These are phyloP conservation scores for Suillus sp. DNA, from an alignment of 768 basidiomycete genomes.

Conservation along the genomic window DNA sequence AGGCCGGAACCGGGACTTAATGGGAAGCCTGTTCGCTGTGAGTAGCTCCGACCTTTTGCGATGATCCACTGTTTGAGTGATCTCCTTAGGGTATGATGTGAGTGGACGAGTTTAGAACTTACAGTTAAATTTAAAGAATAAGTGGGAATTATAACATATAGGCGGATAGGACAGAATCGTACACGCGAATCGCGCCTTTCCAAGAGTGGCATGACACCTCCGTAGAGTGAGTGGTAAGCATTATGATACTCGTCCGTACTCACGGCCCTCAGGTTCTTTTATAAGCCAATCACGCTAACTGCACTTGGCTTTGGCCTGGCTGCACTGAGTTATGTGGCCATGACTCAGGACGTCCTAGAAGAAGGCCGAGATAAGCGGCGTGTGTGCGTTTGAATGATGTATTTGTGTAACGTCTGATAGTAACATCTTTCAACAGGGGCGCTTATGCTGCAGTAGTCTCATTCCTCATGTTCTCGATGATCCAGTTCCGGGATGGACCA, in stretches of 20 bases:
- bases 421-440: conserved; percentile 49
- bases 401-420: neutral
- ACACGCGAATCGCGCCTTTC: conserved; percentile 81
- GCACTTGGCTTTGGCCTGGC: conserved; percentile 67
- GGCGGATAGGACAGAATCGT: conserved; percentile 84
- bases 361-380: conserved; percentile 82
- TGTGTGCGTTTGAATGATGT: conserved; percentile 52
- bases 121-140: conserved; percentile 15
- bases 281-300: conserved; percentile 80
- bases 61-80: conserved; percentile 4
- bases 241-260: conserved; percentile 7
- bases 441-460: conserved; percentile 72
- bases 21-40: conserved; percentile 80
- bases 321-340: conserved; percentile 79
- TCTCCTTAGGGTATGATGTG: conserved; percentile 77
- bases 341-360: conserved; percentile 79
- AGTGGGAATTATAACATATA: conserved; percentile 31
- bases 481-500: conserved; percentile 89
- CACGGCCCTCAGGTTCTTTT: conserved; percentile 70
- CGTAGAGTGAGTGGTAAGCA: conserved; percentile 59
- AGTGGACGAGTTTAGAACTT: conserved; percentile 35
- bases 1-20: conserved; percentile 75
- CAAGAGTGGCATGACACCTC: conserved; percentile 83
- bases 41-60: conserved; percentile 36
- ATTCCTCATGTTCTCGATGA: conserved; percentile 81